phyloP scores from a whole-genome alignment of 176 grass and related monocot species.

The Neostapfia colusana region DNA sequence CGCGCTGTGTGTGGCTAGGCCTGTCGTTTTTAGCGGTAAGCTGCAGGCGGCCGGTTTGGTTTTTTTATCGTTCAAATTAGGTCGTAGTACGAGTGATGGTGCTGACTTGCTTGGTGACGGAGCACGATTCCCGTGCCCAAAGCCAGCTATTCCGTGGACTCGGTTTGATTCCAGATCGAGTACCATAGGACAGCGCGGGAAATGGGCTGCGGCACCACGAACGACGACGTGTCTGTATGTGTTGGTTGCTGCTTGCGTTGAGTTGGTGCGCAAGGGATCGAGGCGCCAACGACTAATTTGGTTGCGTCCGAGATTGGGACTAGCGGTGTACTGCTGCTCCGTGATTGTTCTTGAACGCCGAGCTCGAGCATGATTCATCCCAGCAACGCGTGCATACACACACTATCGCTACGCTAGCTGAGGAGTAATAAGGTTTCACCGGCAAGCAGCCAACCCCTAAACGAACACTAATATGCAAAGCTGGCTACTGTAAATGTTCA shows the following conservation, averaged over 20 bases:
- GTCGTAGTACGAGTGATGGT: no score
- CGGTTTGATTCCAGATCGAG: not conserved
- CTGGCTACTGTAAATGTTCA: no score
- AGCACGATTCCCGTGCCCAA: not conserved
- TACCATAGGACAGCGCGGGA: not conserved
- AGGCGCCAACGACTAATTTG: not conserved
- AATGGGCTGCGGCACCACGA: not conserved
- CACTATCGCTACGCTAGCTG: no score
- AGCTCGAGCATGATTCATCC: not conserved
- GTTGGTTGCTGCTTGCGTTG: not conserved
- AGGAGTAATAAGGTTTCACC: no score
- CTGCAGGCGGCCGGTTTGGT: not conserved
- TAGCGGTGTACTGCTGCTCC: not conserved
- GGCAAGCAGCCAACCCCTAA: no score
- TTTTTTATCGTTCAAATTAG: not conserved
- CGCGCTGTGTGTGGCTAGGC: not conserved
- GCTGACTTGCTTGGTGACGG: not conserved
- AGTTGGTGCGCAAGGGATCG: not conserved
- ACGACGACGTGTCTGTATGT: not conserved
- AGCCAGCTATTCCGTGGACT: not conserved
- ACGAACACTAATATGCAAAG: no score
- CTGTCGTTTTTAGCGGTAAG: not conserved
- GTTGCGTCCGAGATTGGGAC: not conserved
- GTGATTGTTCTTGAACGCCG: not conserved
- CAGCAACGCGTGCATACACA: not conserved